These are phyloP conservation scores for Rhytidhysteron rufulum DNA, from an alignment of 2,329 filamentous ascomycete genomes.

Conservation along the genomic window DNA sequence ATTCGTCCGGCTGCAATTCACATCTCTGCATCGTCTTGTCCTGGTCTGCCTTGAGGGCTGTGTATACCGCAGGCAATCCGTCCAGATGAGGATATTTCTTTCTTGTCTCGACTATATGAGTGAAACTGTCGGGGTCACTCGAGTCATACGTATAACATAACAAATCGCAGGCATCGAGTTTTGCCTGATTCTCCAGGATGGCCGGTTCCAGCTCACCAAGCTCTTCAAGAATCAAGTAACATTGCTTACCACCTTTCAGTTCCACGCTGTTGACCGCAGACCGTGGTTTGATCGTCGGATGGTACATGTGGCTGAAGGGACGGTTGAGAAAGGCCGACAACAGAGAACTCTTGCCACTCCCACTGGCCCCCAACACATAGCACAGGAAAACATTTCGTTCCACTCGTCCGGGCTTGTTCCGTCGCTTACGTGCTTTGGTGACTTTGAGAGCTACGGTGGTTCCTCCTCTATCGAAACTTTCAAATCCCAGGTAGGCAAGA, in stretches of 20 bases:
- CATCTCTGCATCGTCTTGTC: constrained; percentile 96
- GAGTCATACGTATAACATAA: constrained; percentile 97
- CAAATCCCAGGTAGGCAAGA: constrained; percentile 92
- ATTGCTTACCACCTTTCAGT: constrained; percentile 91
- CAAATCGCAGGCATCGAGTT: constrained; percentile 88
- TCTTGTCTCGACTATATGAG: constrained; percentile 80
- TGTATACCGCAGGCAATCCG: constrained; percentile 86
- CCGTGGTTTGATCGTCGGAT: constrained; percentile 90
- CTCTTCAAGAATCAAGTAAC: constrained; percentile 93
- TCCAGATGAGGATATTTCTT: constrained; percentile 78
- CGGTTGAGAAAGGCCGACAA: constrained; percentile 88
- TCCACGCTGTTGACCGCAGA: constrained; percentile 96
- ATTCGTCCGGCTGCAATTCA: constrained; percentile 83
- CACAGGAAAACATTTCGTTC: constrained; percentile 93
- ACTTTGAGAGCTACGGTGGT: constrained; percentile 85
- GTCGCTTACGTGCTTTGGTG: constrained; percentile 84
- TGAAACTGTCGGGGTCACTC: constrained; percentile 92
- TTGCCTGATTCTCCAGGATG: constrained; percentile 85
- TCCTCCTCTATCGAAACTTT: constrained; percentile 68
- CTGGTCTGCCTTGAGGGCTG: constrained; percentile 88
- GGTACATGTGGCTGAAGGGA: constrained; percentile 78
- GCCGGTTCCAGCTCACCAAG: constrained; percentile 93
- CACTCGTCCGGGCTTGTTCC: constrained; percentile 75
- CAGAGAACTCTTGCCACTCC: constrained; percentile 86
- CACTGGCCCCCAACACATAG: constrained; percentile 81